phyloP scores from a whole-genome alignment of 1,284 basidiomycete species.

The Apiotrichum domesticum region DNA sequence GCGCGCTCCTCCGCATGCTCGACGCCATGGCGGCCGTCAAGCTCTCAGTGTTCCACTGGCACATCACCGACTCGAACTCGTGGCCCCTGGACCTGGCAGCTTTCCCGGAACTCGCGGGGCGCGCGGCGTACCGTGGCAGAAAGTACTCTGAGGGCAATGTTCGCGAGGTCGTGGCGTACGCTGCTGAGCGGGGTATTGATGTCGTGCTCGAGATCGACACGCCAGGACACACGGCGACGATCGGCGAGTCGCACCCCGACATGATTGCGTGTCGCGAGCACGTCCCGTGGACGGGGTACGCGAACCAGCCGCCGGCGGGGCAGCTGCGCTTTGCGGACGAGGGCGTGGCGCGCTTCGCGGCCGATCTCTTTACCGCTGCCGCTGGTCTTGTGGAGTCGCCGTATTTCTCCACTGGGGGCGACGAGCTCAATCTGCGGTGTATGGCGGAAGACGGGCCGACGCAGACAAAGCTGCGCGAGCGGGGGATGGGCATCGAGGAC shows the following conservation, averaged over 20 bases:
- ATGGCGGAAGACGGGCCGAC: conserved; percentile 60
- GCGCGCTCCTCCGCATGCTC: conserved; percentile 49
- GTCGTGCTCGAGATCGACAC: conserved; percentile 70
- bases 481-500: conserved; percentile 49
- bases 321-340: conserved; percentile 63
- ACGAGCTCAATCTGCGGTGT: conserved; percentile 68
- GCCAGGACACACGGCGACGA: conserved; percentile 59
- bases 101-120: conserved; percentile 57
- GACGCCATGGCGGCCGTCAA: conserved; percentile 85
- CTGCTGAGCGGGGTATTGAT: conserved; percentile 71
- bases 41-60: conserved; percentile 58
- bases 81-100: conserved; percentile 61
- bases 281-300: conserved; percentile 53
- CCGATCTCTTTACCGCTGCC: conserved; percentile 48
- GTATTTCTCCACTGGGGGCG: conserved; percentile 72
- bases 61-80: conserved; percentile 39
- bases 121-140: conserved; percentile 63
- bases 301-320: conserved; percentile 65
- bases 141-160: conserved; percentile 62
- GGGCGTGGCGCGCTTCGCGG: conserved; percentile 50
- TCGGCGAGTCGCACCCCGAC: conserved; percentile 62
- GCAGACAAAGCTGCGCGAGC: conserved; percentile 50
- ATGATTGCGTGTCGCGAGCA: conserved; percentile 63
- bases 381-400: conserved; percentile 33
- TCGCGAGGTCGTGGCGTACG: conserved; percentile 60